Evolutionary conservation across 371 early-diverging fungal genomes (phyloP).

Genomic region (Haplosporangium sp.): DNA sequence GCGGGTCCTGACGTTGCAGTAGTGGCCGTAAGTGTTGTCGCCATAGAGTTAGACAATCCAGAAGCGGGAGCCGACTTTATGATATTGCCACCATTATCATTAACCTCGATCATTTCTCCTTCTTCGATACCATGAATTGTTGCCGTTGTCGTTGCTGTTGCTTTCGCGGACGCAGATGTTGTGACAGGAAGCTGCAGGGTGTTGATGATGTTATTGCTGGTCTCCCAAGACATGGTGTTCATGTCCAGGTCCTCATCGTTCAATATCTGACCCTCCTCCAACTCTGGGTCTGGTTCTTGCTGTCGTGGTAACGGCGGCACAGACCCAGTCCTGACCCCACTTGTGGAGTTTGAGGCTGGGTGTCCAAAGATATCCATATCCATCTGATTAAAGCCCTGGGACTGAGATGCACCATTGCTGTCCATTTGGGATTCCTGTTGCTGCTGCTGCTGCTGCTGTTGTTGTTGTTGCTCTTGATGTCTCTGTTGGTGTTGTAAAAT

Average conservation of each 20-base stretch:
- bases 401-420: background rate
- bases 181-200: background rate
- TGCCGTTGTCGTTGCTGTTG: background rate
- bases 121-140: constrained; percentile 11
- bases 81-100: constrained; percentile 1
- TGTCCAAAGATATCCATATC: constrained; percentile 27
- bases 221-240: constrained; percentile 20
- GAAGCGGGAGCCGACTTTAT: background rate
- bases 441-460: constrained; percentile 13
- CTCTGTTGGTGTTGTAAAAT: constrained; percentile 34
- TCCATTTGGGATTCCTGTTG: constrained; percentile 12
- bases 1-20: background rate
- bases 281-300: constrained; percentile 33
- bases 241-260: constrained; percentile 43
- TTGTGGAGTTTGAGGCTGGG: constrained; percentile 10
- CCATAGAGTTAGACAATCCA: background rate
- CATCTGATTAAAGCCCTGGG: constrained; percentile 1
- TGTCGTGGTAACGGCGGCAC: constrained; percentile 30
- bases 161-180: background rate
- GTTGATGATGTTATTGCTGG: constrained; percentile 5
- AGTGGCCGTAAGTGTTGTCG: background rate
- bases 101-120: constrained; percentile 23
- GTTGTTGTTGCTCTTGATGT: constrained; percentile 22
- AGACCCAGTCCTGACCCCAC: constrained; percentile 23
- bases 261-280: constrained; percentile 44